Evolutionary conservation across 1,139 yeast genomes (phyloP), one percentile per base, ranked within the genome.

Genomic region (Pichia inconspicua): DNA sequence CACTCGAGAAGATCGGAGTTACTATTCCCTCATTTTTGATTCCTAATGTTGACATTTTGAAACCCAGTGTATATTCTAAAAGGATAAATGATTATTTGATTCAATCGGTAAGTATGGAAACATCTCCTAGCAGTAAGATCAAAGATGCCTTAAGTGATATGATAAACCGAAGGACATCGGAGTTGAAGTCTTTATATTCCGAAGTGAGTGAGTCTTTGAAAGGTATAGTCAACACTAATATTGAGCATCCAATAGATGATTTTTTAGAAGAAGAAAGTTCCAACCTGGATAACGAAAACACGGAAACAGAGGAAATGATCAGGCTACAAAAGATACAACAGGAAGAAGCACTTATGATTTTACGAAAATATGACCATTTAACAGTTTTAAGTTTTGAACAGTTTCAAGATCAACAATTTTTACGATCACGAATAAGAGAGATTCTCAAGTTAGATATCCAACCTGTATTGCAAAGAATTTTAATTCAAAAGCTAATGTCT

Each of bases 401-500:
- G 54, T 75, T 76, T 54, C 68, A 70, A 44, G 74, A 77, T 58
- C 80, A 80, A 55, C 65, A 64, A 22, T 60, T 77, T n/a, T 60
- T 84, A 40, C 69, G 94, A 47, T 64, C 63, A 34, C 72, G 78
- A 58, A 84, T 85, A 46, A 75, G 75, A 52, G 71, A 69, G 45
- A 83, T 85, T 46, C 77, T 81, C 50, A 63, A 64, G 3, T 64
- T 78, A 48, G 65, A 61, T 32, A 55, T 82, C 36, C 60, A 68
- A 40, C 83, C 83, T 53, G 61, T 70, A 44, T 77, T 76, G 58
- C 81, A 84, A 60, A 78, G 82, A 53, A 70, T 75, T 62, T 61
- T 80, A 54, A 83, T 86, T 34, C 94, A 90, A 43, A 71, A 77
- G 53, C 67, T 87, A 46, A 86, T 87, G 95, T 83, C 87, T 73